Conservation (phyloP, 2,329 filamentous ascomycete species). For the Dactylonectria macrodidyma region DNA sequence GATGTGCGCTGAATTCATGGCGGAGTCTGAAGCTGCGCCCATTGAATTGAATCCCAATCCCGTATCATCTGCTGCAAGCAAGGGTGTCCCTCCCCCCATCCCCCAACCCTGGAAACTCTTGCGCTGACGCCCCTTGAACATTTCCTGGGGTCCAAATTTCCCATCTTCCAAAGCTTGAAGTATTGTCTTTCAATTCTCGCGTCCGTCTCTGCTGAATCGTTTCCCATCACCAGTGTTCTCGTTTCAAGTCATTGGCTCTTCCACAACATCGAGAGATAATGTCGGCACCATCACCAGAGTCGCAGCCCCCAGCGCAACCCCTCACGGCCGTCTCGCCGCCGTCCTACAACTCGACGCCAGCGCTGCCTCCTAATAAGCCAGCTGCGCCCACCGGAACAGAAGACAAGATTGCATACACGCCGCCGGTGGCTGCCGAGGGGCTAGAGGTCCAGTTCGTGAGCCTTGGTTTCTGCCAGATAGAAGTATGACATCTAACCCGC, state of each 20-base stretch:
- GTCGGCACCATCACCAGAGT: slow-evolving; percentile 19
- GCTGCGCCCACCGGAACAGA: slow-evolving; percentile 20
- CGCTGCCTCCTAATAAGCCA: background rate
- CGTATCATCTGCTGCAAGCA: no score
- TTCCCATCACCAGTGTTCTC: no score
- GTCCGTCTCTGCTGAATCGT: no score
- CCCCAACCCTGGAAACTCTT: no score
- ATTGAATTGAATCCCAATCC: no score
- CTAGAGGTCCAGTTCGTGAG: slow-evolving; percentile 16
- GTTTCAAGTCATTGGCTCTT: background rate
- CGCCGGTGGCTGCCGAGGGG: slow-evolving; percentile 19
- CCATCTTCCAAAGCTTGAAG: no score
- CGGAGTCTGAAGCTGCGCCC: no score
- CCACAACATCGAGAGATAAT: slow-evolving; percentile 6
- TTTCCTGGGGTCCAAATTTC: no score
- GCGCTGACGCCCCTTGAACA: no score
- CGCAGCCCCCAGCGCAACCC: slow-evolving; percentile 7
- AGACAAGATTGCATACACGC: slow-evolving; percentile 41
- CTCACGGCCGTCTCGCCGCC: slow-evolving; percentile 40
- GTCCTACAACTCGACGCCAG: slow-evolving; percentile 35
- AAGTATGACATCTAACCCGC: background rate
- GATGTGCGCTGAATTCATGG: no score
- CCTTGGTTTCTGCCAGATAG: background rate
- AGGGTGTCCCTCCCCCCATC: no score
- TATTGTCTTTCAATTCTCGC: no score